These are phyloP conservation scores for Diutina mesorugosa DNA, from an alignment of 1,139 yeast genomes.

Conservation along the genomic window DNA sequence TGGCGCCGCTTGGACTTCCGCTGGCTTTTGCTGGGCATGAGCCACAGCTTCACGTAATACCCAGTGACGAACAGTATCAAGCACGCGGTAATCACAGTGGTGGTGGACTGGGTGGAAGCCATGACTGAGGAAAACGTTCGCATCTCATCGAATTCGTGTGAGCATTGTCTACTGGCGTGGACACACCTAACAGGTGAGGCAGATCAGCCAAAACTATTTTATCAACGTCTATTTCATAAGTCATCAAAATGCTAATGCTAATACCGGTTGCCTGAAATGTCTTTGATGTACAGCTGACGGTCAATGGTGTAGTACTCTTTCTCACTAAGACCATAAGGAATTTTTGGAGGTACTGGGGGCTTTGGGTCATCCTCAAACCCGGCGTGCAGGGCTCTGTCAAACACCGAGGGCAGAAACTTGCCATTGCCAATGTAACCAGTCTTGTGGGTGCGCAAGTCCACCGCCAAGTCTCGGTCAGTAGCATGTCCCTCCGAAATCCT, in stretches of 20 bases:
- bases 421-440: slow-evolving; percentile 17
- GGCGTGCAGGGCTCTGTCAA: slow-evolving; percentile 9
- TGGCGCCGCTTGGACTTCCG: not conserved
- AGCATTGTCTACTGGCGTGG: too few species aligned
- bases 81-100: slow-evolving; percentile 11
- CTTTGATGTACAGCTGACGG: slow-evolving; percentile 27
- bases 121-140: not conserved
- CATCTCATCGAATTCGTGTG: not conserved
- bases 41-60: slow-evolving; percentile 9
- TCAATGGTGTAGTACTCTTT: slow-evolving; percentile 35
- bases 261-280: slow-evolving; percentile 26
- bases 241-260: slow-evolving; percentile 4
- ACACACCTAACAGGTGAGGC: too few species aligned
- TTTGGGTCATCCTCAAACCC: slow-evolving; percentile 8
- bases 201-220: too few species aligned
- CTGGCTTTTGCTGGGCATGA: not conserved
- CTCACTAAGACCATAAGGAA: slow-evolving; percentile 37
- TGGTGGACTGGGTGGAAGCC: not conserved
- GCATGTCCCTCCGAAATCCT: slow-evolving; percentile 13
- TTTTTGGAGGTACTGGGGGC: slow-evolving; percentile 40
- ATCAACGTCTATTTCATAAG: not conserved
- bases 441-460: slow-evolving; percentile 9
- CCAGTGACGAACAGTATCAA: slow-evolving; percentile 15
- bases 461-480: slow-evolving; percentile 11
- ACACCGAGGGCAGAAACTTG: slow-evolving; percentile 27